Conservation (phyloP, 768 basidiomycete genomes). For the Termitomyces sp. region DNA sequence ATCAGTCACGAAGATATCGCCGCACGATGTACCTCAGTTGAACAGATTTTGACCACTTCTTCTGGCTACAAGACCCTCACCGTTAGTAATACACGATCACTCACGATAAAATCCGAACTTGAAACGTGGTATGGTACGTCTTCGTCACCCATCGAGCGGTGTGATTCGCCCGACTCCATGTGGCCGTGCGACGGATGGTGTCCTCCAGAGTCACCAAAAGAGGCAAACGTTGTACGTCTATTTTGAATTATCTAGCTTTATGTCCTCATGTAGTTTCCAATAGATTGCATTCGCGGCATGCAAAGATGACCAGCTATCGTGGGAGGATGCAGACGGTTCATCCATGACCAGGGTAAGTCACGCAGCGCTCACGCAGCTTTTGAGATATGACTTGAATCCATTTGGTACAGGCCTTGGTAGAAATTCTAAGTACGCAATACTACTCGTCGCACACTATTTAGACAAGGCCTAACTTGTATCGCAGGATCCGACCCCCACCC, state of each 20-base stretch:
- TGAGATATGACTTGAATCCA: no score
- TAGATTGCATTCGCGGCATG: constrained; percentile 35
- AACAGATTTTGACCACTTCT: constrained; percentile 12
- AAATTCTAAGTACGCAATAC: no score
- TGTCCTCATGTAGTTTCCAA: not conserved
- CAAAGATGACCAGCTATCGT: constrained; percentile 34
- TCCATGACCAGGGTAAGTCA: constrained; percentile 34
- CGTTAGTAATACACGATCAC: constrained; percentile 6
- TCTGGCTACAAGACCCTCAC: constrained; percentile 9
- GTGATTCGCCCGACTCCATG: constrained; percentile 26
- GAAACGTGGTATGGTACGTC: constrained; percentile 15
- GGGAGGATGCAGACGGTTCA: constrained; percentile 31
- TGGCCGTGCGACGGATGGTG: constrained; percentile 32
- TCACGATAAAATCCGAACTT: constrained; percentile 16
- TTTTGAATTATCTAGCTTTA: not conserved
- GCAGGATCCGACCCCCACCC: constrained; percentile 28
- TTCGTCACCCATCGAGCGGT: constrained; percentile 19
- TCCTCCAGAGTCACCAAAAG: constrained; percentile 6
- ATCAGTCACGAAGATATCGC: constrained; percentile 13
- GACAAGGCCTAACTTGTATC: not conserved
- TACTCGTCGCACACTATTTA: no score
- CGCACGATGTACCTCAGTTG: constrained; percentile 20
- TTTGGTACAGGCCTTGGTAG: no score
- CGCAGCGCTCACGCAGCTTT: no score
- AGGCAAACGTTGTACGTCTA: constrained; percentile 30